Base-by-base conservation (phyloP, 1,139 yeast genomes). In the Eremothecium coryli region DNA sequence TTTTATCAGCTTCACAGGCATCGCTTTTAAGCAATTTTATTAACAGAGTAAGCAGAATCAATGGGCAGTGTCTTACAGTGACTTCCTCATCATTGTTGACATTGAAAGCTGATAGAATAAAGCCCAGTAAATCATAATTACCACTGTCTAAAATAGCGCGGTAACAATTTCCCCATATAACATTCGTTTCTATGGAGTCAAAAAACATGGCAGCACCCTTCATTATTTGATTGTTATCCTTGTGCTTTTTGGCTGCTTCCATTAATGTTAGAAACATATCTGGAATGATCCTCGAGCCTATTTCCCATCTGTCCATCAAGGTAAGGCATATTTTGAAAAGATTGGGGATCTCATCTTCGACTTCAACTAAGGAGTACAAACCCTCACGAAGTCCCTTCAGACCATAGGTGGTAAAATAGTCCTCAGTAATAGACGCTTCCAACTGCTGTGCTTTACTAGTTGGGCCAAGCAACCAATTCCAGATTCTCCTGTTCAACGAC, bases 401-500 rank as follows among this genome's bases (percentile, higher is more conserved):
- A 0, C 86, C 95, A 51, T 68, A 66, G 6, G 51, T 51, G 15
- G 64, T 54, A 52, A 90, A 86, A 51, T 80, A 88, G 51, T 42
- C 80, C 38, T 37, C 35, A 39, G 42, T 20, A 31, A 36, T 29
- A 10, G 38, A 40, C 10, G 32, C 27, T 20, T 37, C 35, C 13
- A 29, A 25, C n/a, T 29, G 35, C 11, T 27, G 35, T n/a, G 24
- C 22, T 5, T 21, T 18, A 5, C 39, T 30, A 3, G 36, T 15
- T 8, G 95, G 93, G 0, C 97, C 97, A 29, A 88, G 60, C 7
- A 90, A 62, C 93, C 95, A 88, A 44, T 71, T 77, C 95, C 97
- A 88, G 18, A 90, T 65, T 46, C 99, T 70, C 56, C 97, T 68
- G 54, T 90, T 93, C 42, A 90, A 67, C 13, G 96, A 84, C 95